Percentiles rank a stretch among this genome's conserved stretches.
phyloP scores from a whole-genome alignment of 495 filamentous ascomycete species.

The Patellaria atrata region DNA sequence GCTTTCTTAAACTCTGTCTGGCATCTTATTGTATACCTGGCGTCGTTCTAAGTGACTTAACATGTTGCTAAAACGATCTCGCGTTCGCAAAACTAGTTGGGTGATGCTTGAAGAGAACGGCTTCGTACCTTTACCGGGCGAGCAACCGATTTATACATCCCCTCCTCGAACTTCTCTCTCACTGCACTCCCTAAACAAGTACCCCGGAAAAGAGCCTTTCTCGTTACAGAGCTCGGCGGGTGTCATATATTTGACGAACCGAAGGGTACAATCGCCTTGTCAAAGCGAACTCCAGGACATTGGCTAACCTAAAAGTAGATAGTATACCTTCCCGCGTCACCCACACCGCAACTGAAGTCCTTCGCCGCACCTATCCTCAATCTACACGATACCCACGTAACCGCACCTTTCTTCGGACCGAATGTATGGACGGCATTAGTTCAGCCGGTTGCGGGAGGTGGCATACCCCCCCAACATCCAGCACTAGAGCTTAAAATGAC shows the following conservation, averaged over 20 bases:
- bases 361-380: constrained; percentile 80
- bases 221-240: constrained; percentile 46
- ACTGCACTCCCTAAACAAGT: constrained; percentile 44
- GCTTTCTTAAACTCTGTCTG: too few relatives aligned
- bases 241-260: constrained; percentile 71
- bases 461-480: constrained; percentile 59
- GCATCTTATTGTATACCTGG: neutral
- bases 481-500: constrained; percentile 67
- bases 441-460: constrained; percentile 70
- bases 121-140: constrained; percentile 57
- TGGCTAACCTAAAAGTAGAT: constrained; percentile 43
- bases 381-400: constrained; percentile 76
- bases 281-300: constrained; percentile 6
- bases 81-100: constrained; percentile 43
- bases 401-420: constrained; percentile 88
- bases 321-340: constrained; percentile 68
- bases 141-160: constrained; percentile 54
- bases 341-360: constrained; percentile 58
- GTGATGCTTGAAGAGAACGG: constrained; percentile 56
- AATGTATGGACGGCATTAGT: constrained; percentile 78
- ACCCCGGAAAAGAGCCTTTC: constrained; percentile 40
- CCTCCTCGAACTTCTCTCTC: constrained; percentile 54
- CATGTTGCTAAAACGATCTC: constrained; percentile 13
- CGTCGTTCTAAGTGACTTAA: constrained; percentile 2
- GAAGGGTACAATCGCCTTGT: constrained; percentile 45